phyloP scores from a whole-genome alignment of 306 rosid genomes.

The Dryas octopetala region DNA sequence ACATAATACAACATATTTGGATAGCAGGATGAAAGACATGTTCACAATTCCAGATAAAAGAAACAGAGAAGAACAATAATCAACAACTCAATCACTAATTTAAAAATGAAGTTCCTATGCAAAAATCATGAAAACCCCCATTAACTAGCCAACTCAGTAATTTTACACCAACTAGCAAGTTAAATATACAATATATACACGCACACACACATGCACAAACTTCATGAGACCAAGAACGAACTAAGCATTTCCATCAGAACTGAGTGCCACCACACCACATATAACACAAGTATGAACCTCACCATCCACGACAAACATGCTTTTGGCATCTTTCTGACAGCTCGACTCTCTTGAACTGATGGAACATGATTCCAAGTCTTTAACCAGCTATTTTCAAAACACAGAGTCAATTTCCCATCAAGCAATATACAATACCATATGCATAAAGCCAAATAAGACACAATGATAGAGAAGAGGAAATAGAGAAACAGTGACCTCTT shows the following conservation, averaged over 20 bases:
- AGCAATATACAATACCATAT: conserved; percentile 23
- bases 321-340: conserved; percentile 38
- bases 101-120: neutral
- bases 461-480: conserved; percentile 18
- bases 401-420: conserved; percentile 26
- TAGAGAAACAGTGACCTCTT: conserved; percentile 45
- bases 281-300: conserved; percentile 23
- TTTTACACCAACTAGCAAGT: neutral
- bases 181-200: neutral
- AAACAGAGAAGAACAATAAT: neutral
- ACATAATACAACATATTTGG: neutral
- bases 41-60: neutral
- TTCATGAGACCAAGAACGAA: neutral
- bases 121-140: neutral
- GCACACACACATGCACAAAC: neutral
- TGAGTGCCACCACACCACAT: neutral
- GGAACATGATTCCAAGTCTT: conserved; percentile 68
- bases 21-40: neutral
- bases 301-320: conserved; percentile 42
- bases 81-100: neutral
- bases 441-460: conserved; percentile 16
- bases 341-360: conserved; percentile 44
- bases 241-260: neutral
- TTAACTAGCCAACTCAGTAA: neutral
- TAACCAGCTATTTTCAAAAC: conserved; percentile 54